Evolutionary conservation across 2,329 filamentous ascomycete species (phyloP).

Genomic region (Clonostachys byssicola): DNA sequence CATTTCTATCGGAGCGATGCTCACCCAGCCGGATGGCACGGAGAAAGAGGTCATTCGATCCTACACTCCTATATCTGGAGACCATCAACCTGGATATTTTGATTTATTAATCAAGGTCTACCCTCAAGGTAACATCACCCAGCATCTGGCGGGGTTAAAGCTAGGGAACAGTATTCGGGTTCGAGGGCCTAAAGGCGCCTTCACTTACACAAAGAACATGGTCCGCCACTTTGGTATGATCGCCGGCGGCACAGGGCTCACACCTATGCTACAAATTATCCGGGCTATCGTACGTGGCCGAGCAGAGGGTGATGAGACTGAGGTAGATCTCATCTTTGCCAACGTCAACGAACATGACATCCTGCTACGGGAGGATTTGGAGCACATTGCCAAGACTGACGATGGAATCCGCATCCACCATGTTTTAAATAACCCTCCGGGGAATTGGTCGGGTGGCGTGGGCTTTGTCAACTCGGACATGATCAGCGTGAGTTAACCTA

Average conservation of each 20-base stretch:
- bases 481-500: slow-evolving; percentile 64
- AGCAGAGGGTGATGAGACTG: slow-evolving; percentile 73
- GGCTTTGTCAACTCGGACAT: slow-evolving; percentile 95
- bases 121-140: slow-evolving; percentile 95
- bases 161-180: slow-evolving; percentile 88
- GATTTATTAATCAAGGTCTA: slow-evolving; percentile 98
- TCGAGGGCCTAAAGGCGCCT: slow-evolving; percentile 92
- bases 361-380: slow-evolving; percentile 86
- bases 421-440: slow-evolving; percentile 92
- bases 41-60: slow-evolving; percentile 83
- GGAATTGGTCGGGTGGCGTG: slow-evolving; percentile 86
- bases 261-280: slow-evolving; percentile 95
- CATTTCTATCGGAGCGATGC: slow-evolving; percentile 86
- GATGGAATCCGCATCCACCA: slow-evolving; percentile 84
- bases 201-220: slow-evolving; percentile 97
- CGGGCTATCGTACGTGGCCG: slow-evolving; percentile 84
- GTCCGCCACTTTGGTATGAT: slow-evolving; percentile 97
- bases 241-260: slow-evolving; percentile 94
- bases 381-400: slow-evolving; percentile 73
- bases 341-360: slow-evolving; percentile 95
- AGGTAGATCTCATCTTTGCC: slow-evolving; percentile 94
- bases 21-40: slow-evolving; percentile 63
- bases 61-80: slow-evolving; percentile 88
- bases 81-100: slow-evolving; percentile 86
- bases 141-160: slow-evolving; percentile 77